Evolutionary conservation across 148 eudicot species (phyloP), one percentile per base, ranked within the genome.

Genomic region (Drosera capensis): DNA sequence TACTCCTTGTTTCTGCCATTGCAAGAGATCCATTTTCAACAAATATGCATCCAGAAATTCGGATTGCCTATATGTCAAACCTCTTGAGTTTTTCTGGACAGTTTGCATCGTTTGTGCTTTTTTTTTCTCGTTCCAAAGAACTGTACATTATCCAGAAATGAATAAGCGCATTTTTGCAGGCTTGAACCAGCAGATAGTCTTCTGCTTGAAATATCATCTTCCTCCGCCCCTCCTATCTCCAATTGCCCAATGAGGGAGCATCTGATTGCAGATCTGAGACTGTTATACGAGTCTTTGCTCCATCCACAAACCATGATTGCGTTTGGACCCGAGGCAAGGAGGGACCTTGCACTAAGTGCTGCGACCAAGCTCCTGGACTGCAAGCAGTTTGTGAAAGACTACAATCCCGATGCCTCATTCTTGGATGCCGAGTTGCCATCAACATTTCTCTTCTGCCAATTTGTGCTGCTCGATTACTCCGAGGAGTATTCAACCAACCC

Each of bases 311-410:
- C 78, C 42, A 74, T 79, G 90, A 30, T 63, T 23, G 51, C 35
- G 37, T 52, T 60, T 43, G 68, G 59, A 42, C 67, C 73, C 15
- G 60, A 58, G 43, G 14, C 58, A 0, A 77, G 61, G 43, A 63
- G 68, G 48, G 57, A 56, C 15, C 13, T 46, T 52, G 70, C 64
- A 40, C 37, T 80, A 9, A 45, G 35, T 25, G 74, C 94, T 4
- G 94, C 96, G 3, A 64, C 63, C 29, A 70, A 62, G 45, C 68
- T 87, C 41, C 82, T 87, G 3, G 96, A 82, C 60, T 87, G 96
- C 77, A 87, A 87, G 75, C 94, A 87, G 60, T 87, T 87, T 64
- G 73, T 87, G 53, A 87, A 87, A 53, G 66, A 77, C 35, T 87
- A 87, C 60, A 46, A 49, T 40, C 82, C 79, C 2, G 80, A 69